Base-by-base conservation (phyloP, 176 grass and related monocot species). In the Oryza punctata region DNA sequence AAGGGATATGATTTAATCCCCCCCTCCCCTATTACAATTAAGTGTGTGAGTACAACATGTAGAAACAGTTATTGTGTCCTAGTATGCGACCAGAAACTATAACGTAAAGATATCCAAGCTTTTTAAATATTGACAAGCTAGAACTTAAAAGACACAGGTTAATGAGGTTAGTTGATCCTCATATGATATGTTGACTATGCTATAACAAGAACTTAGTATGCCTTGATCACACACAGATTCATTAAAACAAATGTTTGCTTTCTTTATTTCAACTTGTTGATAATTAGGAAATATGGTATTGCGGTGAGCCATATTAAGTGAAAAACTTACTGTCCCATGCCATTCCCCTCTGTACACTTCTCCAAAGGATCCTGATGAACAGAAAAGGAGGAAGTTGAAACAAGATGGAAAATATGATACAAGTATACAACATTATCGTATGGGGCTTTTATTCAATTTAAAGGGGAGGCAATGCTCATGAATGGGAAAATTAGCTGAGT, bases 331-430 rank as follows among this genome's bases (percentile, higher is more conserved):
- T 45, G 97, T 99, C 88, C 88, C 97, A 84, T 96, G 91, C 97
- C 93, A 99, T 83, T 99, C 97, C 61, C 97, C 97, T 77, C 77
- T 95, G 75, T 94, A 92, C n/a, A 99, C 97, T 59, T 99, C 97
- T 37, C 97, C 97, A 77, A 96, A 99, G 61, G 93, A 99, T 81
- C 97, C 97, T 99, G 40, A 59, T 66, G 63, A 14, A 75, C 40
- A 63, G 49, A 84, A 74, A 24, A 69, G 28, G 26, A 84, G 21
- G 52, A 59, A 80, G 37, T 90, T 61, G 24, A 57, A 72, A 32
- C 30, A 82, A 35, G 47, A 85, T 67, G 73, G 19, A 24, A 67
- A 82, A 82, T 49, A 57, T 57, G 52, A 57, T 57, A 57, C 19
- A 61, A 9, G 67, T 61, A 74, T 38, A 67, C 29, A 70, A 26